Percentiles rank a stretch among this genome's conserved stretches.
phyloP scores from a whole-genome alignment of 352 stramenopile genomes.

The Vaucheria bursata region DNA sequence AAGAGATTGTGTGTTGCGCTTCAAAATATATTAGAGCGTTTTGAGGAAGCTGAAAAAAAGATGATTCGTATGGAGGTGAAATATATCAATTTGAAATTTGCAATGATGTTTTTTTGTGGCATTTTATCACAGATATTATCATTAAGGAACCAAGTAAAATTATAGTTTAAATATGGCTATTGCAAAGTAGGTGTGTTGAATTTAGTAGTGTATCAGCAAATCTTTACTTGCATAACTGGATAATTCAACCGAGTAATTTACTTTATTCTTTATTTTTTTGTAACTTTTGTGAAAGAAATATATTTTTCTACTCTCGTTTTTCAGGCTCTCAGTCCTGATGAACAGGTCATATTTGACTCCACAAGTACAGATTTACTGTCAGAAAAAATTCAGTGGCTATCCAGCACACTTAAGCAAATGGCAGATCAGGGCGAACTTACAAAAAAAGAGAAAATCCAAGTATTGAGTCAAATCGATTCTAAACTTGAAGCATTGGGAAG shows the following conservation, averaged over 20 bases:
- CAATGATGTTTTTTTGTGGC: no score
- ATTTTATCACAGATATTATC: no score
- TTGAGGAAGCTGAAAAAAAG: background rate
- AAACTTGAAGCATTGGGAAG: background rate
- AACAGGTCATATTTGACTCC: constrained; percentile 1
- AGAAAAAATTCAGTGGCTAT: background rate
- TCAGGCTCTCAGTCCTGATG: background rate
- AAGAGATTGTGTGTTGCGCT: background rate
- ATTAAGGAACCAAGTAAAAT: no score
- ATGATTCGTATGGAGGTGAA: constrained; percentile 8
- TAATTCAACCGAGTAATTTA: no score
- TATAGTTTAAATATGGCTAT: no score
- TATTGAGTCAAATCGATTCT: background rate
- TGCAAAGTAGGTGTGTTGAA: no score
- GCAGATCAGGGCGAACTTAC: background rate
- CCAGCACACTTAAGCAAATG: background rate
- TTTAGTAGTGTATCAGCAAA: no score
- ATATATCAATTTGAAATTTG: no score
- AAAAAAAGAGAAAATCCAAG: background rate
- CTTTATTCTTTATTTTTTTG: no score
- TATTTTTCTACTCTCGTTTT: no score
- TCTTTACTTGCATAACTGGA: no score
- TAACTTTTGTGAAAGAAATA: no score
- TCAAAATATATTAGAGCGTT: background rate
- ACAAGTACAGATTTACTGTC: background rate